These are phyloP conservation scores for Geotrichum macrosporum DNA, from an alignment of 1,139 yeast species.

Conservation along the genomic window DNA sequence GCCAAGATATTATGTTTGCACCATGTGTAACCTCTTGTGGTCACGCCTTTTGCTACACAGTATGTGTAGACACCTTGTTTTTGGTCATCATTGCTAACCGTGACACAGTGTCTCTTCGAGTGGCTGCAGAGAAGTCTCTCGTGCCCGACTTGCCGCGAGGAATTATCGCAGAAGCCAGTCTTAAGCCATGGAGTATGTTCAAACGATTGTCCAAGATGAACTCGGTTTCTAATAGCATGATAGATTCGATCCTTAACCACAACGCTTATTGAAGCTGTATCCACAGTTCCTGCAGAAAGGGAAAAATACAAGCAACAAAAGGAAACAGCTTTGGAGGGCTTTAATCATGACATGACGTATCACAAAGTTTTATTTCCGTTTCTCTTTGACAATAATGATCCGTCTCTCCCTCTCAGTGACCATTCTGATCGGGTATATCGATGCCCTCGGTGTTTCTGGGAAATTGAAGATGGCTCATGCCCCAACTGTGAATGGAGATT, in stretches of 20 bases:
- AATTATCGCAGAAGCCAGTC: constrained; percentile 25
- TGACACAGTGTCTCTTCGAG: constrained; percentile 29
- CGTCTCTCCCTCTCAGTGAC: constrained; percentile 24
- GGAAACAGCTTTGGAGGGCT: constrained; percentile 22
- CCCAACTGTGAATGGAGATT: constrained; percentile 26
- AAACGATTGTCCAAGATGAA: neutral
- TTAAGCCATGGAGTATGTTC: constrained; percentile 24
- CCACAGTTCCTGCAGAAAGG: constrained; percentile 17
- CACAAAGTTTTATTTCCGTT: constrained; percentile 27
- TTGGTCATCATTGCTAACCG: no score
- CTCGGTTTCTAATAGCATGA: constrained; percentile 3
- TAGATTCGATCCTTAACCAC: constrained; percentile 16
- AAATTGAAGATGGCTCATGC: constrained; percentile 27
- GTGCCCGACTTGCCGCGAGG: constrained; percentile 32
- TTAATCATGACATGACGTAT: constrained; percentile 25
- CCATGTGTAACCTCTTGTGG: constrained; percentile 38
- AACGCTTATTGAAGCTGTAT: constrained; percentile 19
- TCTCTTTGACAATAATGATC: constrained; percentile 22
- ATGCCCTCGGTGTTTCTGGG: constrained; percentile 33
- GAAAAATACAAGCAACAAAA: constrained; percentile 18
- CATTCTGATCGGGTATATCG: constrained; percentile 30
- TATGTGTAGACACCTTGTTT: no score
- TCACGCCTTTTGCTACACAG: constrained; percentile 36
- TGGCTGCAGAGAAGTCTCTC: constrained; percentile 30
- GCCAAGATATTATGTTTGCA: constrained; percentile 36